Evolutionary conservation across 495 filamentous ascomycete genomes (phyloP), one percentile per base, ranked within the genome.

Genomic region (Penicillium taxi): DNA sequence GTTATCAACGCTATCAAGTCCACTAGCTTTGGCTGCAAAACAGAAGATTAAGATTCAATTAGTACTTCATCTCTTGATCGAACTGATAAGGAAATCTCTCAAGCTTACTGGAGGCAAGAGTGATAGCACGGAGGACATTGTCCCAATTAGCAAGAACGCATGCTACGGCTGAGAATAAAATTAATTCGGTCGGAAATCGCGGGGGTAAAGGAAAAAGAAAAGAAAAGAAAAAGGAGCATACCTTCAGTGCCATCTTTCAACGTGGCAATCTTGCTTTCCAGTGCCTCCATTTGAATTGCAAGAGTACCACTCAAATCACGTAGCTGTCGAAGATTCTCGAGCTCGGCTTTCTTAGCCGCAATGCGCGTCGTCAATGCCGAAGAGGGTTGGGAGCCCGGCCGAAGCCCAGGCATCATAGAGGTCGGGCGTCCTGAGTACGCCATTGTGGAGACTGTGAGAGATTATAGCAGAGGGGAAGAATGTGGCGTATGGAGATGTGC

Each of bases 111-210:
- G 87, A 94, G 39, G 93, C 89, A 80, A 98, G 93, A 53, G 82
- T 84, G 50, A 98, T 96, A 24, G 88, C 88, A 33, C 83, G 74
- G 13, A 98, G 71, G 35, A 98, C 89, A 56, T 88, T 93, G 50
- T 94, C 83, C 91, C 91, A 98, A 59, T 98, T 98, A 30, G 84
- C 75, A 43, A 98, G 64, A 12, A 98, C 91, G 30, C 80, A 77
- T 31, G 91, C 91, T 53, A 98, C 87, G 48, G 87, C 90, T 91
- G 54, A 32, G 23, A 14, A 29, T 20, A 23, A 21, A 42, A 18
- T 38, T 29, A 43, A 41, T 32, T 20, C 41, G 31, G 41, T 19
- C 35, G 32, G n/a, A 24, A 24, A 22, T 22, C 18, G 33, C 11
- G 41, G 22, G 36, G 30, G 25, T 9, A 30, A 15, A 25, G n/a